phyloP scores from a whole-genome alignment of 176 grass and related monocot species.

The Echinochloa phyllopogon region DNA sequence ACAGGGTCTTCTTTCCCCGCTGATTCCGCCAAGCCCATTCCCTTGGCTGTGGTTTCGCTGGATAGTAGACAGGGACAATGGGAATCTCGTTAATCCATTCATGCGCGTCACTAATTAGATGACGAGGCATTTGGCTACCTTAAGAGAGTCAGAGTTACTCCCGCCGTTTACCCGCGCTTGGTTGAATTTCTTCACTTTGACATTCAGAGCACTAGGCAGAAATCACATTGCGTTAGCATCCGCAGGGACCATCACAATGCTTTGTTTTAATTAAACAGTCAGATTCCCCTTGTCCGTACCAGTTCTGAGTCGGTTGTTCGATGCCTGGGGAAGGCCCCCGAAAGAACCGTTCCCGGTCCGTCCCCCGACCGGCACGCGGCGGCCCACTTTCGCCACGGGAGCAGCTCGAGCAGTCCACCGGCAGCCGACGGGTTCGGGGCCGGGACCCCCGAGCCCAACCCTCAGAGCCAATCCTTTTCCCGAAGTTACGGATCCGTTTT shows the following conservation, averaged over 20 bases:
- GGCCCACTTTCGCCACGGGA: no score
- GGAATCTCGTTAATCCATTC: no score
- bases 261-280: slow-evolving; percentile 79
- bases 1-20: no score
- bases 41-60: no score
- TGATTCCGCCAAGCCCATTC: no score
- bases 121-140: slow-evolving; percentile 60
- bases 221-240: slow-evolving; percentile 86
- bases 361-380: no score
- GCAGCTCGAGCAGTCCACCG: no score
- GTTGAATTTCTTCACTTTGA: slow-evolving; percentile 94
- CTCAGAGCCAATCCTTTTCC: slow-evolving; percentile 79
- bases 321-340: no score
- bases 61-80: no score
- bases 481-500: slow-evolving; percentile 79
- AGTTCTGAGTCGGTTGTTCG: slow-evolving; percentile 47
- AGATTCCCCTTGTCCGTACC: slow-evolving; percentile 69
- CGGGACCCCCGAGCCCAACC: slow-evolving; percentile 60
- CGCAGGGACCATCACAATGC: slow-evolving; percentile 67
- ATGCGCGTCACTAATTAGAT: slow-evolving; percentile 72
- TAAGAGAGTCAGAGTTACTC: slow-evolving; percentile 62
- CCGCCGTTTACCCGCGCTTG: slow-evolving; percentile 71
- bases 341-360: no score
- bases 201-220: slow-evolving; percentile 80
- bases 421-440: no score